A percentile compares a stretch with the other conserved stretches of the same genome.
Evolutionary conservation across 192 early-diverging fungal species (phyloP).

Genomic region (Entophlyctis helioformis): DNA sequence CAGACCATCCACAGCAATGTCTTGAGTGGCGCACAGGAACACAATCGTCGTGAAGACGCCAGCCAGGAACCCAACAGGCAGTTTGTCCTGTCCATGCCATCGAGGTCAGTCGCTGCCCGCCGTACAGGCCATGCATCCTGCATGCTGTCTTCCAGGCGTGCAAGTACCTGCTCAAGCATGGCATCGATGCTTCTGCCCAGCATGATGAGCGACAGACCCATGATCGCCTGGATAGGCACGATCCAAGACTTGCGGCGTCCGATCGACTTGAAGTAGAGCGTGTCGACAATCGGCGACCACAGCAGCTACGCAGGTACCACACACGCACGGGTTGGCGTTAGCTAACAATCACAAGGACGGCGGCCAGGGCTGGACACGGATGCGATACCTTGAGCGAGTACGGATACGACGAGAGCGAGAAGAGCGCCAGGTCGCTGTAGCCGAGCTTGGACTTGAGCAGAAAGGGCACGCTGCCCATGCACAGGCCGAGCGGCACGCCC

Average conservation of each 20-base stretch:
- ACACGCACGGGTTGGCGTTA: background rate
- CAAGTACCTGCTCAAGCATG: slow-evolving; percentile 39
- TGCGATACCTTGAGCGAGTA: slow-evolving; percentile 75
- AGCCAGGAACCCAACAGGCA: slow-evolving; percentile 60
- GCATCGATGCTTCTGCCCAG: slow-evolving; percentile 69
- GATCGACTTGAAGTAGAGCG: slow-evolving; percentile 64
- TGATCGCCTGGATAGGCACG: slow-evolving; percentile 88
- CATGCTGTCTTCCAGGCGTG: slow-evolving; percentile 10
- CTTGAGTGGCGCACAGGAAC: slow-evolving; percentile 92
- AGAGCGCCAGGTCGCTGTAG: slow-evolving; percentile 85
- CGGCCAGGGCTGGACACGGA: background rate
- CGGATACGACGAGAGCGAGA: slow-evolving; percentile 89
- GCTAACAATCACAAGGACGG: background rate
- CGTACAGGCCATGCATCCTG: too few species aligned
- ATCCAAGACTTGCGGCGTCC: slow-evolving; percentile 97
- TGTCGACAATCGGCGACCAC: slow-evolving; percentile 97
- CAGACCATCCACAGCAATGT: slow-evolving; percentile 51
- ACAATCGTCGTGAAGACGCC: slow-evolving; percentile 71
- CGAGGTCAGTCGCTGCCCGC: too few species aligned
- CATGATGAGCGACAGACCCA: slow-evolving; percentile 65
- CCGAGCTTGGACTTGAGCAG: slow-evolving; percentile 87
- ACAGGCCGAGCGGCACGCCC: slow-evolving; percentile 86
- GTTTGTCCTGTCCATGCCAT: slow-evolving; percentile 20
- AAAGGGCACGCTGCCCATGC: slow-evolving; percentile 86
- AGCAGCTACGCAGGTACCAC: slow-evolving; percentile 37